These are phyloP conservation scores for Citrus maxima DNA, from an alignment of 345 rosid species.

Conservation along the genomic window DNA sequence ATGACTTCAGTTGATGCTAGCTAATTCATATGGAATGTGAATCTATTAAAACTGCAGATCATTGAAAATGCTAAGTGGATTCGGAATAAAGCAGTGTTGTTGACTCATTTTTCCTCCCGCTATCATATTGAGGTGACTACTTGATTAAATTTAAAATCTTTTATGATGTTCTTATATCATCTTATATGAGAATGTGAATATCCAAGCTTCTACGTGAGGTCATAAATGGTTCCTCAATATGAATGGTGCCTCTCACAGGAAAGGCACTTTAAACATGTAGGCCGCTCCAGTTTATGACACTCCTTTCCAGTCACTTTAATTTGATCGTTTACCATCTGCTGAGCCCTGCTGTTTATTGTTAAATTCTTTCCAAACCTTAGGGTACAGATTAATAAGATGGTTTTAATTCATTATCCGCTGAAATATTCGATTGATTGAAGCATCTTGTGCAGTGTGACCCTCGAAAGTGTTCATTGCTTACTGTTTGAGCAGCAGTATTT, in stretches of 20 bases:
- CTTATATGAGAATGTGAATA: background rate
- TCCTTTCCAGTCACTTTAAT: background rate
- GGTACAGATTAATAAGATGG: background rate
- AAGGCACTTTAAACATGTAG: background rate
- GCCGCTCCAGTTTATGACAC: background rate
- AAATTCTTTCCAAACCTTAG: background rate
- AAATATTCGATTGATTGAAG: background rate
- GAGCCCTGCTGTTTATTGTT: background rate
- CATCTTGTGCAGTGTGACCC: background rate
- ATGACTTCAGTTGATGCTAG: background rate
- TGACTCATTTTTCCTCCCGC: slow-evolving; percentile 93
- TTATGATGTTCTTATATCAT: background rate
- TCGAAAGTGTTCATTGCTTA: background rate
- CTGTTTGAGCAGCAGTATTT: background rate
- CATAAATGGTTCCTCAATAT: background rate
- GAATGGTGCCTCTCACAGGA: background rate
- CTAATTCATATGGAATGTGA: slow-evolving; percentile 4
- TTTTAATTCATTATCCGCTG: background rate
- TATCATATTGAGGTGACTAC: slow-evolving; percentile 71
- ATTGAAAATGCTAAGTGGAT: slow-evolving; percentile 89
- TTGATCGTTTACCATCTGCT: background rate
- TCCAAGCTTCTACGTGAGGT: background rate
- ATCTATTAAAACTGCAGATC: slow-evolving; percentile 44
- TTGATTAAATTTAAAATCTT: slow-evolving; percentile 10
- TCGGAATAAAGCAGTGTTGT: slow-evolving; percentile 61